These are phyloP conservation scores for Globisporangium ultimum DNA, from an alignment of 352 stramenopile genomes.

Conservation along the genomic window DNA sequence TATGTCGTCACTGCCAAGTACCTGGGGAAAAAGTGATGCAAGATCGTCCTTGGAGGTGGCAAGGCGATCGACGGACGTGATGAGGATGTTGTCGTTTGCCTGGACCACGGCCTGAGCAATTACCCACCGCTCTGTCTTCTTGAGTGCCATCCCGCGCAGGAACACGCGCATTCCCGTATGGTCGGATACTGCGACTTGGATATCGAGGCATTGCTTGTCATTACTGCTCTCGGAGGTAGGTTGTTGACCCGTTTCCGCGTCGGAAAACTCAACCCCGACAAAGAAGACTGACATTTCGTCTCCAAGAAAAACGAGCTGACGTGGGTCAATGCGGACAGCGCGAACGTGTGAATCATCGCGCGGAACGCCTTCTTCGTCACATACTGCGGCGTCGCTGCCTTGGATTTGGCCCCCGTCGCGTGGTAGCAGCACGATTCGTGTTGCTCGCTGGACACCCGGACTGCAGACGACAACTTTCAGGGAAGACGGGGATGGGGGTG, in stretches of 20 bases:
- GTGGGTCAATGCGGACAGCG: not conserved
- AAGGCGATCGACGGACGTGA: constrained; percentile 11
- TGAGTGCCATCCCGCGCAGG: constrained; percentile 20
- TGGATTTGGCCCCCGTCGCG: not conserved
- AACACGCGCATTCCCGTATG: constrained; percentile 31
- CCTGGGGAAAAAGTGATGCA: no score
- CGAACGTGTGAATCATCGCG: not conserved
- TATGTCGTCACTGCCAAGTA: not conserved
- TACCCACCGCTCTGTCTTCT: constrained; percentile 26
- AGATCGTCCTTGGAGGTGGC: constrained; percentile 6
- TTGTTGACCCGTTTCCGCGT: no score
- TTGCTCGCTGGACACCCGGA: not conserved
- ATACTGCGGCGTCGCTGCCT: not conserved
- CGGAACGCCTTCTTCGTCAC: not conserved
- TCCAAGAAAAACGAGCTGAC: not conserved
- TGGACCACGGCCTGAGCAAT: constrained; percentile 21
- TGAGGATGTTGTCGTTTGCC: not conserved
- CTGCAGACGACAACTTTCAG: constrained; percentile 7
- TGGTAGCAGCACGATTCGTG: not conserved
- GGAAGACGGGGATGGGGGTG: not conserved
- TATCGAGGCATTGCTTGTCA: not conserved
- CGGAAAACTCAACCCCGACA: not conserved
- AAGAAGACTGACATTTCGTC: not conserved
- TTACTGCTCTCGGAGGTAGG: not conserved
- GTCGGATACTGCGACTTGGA: constrained; percentile 38